Conservation (phyloP, 495 filamentous ascomycete species). For the Tetracladium setigerum region DNA sequence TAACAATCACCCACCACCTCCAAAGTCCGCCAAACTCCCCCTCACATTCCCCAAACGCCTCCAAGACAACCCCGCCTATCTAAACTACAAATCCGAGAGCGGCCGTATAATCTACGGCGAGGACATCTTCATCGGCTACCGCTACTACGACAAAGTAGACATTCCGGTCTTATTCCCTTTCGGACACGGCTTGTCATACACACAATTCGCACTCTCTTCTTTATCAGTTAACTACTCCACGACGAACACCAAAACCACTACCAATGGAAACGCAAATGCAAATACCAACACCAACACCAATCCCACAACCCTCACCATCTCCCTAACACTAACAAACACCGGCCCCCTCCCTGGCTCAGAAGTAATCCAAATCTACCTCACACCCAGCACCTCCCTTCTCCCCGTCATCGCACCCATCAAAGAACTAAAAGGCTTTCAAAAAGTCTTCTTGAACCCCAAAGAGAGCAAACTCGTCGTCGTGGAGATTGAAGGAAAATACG, state of each 20-base stretch:
- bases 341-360: constrained; percentile 40
- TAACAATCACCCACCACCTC: too few species aligned
- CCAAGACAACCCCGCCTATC: constrained; percentile 64
- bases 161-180: constrained; percentile 77
- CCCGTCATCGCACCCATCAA: constrained; percentile 51
- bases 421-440: constrained; percentile 66
- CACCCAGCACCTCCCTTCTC: too few species aligned
- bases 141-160: constrained; percentile 64
- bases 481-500: constrained; percentile 47
- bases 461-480: constrained; percentile 51
- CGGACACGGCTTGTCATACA: constrained; percentile 82
- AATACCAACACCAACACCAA: constrained; percentile 68
- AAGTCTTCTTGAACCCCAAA: constrained; percentile 55
- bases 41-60: constrained; percentile 58
- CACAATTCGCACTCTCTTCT: constrained; percentile 50
- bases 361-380: constrained; percentile 53
- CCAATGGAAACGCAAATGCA: too few species aligned
- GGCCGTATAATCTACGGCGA: constrained; percentile 52
- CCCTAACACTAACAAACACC: constrained; percentile 47
- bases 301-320: constrained; percentile 51
- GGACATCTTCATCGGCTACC: constrained; percentile 67
- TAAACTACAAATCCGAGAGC: constrained; percentile 63
- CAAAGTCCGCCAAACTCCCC: constrained; percentile 56
- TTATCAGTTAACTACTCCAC: constrained; percentile 44
- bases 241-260: too few species aligned